Evolutionary conservation across 768 basidiomycete genomes (phyloP).

Genomic region (Mycena leptocephala): DNA sequence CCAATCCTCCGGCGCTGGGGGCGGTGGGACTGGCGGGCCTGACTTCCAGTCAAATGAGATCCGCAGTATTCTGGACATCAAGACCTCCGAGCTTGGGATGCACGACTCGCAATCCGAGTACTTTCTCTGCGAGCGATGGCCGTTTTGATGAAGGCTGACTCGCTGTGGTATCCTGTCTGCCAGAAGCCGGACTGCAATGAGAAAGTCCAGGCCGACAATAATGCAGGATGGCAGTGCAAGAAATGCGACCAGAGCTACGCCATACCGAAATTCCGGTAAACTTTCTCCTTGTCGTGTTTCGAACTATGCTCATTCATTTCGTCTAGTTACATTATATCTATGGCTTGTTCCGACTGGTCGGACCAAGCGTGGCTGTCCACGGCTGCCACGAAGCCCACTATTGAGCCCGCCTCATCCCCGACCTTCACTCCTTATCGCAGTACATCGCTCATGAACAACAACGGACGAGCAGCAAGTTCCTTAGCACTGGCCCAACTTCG

Average conservation of each 20-base stretch:
- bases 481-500: neutral
- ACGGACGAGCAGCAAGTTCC: neutral
- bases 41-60: constrained; percentile 82
- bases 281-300: constrained; percentile 19
- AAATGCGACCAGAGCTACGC: constrained; percentile 86
- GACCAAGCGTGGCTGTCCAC: constrained; percentile 94
- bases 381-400: constrained; percentile 99
- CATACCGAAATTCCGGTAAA: constrained; percentile 87
- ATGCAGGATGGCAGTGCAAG: constrained; percentile 87
- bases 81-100: constrained; percentile 82
- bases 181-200: constrained; percentile 87
- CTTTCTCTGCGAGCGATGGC: constrained; percentile 89
- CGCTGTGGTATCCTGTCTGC: constrained; percentile 92
- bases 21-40: constrained; percentile 54
- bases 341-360: constrained; percentile 93
- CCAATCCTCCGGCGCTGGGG: constrained; percentile 57
- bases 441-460: neutral
- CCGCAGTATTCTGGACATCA: constrained; percentile 83
- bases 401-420: too few species aligned
- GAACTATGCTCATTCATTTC: constrained; percentile 10
- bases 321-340: constrained; percentile 82
- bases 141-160: constrained; percentile 89
- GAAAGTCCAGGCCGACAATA: constrained; percentile 82
- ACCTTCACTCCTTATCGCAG: too few species aligned
- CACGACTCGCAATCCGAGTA: constrained; percentile 81